phyloP scores from a whole-genome alignment of 768 basidiomycete species.

The Atractiella rhizophila region DNA sequence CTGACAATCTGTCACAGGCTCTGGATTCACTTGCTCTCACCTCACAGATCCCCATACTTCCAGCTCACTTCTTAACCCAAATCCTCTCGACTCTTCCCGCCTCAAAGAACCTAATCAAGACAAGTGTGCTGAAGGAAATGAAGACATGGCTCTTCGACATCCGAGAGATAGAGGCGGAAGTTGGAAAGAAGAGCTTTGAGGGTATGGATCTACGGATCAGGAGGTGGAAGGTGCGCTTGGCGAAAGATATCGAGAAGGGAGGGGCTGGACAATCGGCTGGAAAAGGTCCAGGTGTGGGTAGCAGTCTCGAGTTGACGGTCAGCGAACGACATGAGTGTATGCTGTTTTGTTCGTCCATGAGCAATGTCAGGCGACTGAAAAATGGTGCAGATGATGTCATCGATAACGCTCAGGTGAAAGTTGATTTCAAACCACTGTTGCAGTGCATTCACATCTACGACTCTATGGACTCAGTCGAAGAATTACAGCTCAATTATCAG shows the following conservation, averaged over 20 bases:
- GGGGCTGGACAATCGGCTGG: constrained; percentile 30
- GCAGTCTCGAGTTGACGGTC: constrained; percentile 68
- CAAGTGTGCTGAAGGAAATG: constrained; percentile 75
- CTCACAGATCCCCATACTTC: constrained; percentile 48
- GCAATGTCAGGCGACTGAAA: background rate
- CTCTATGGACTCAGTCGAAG: constrained; percentile 65
- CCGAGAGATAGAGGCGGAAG: constrained; percentile 56
- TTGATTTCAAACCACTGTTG: constrained; percentile 84
- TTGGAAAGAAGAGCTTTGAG: constrained; percentile 67
- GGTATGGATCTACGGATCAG: constrained; percentile 60
- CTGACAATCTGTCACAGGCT: constrained; percentile 16
- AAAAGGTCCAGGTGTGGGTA: constrained; percentile 29
- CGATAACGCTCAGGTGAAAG: constrained; percentile 32
- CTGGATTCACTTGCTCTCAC: constrained; percentile 70
- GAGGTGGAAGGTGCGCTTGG: constrained; percentile 55
- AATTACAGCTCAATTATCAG: constrained; percentile 75
- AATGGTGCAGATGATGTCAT: constrained; percentile 14
- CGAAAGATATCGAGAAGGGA: constrained; percentile 48
- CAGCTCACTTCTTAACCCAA: constrained; percentile 85
- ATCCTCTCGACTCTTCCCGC: constrained; percentile 77
- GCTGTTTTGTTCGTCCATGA: constrained; percentile 18
- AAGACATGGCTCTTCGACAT: constrained; percentile 95
- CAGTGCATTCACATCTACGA: constrained; percentile 94
- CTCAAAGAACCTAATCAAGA: constrained; percentile 62
- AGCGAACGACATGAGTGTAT: constrained; percentile 85